phyloP scores from a whole-genome alignment of 805 yeast species.

The Yarrowia osloensis region DNA sequence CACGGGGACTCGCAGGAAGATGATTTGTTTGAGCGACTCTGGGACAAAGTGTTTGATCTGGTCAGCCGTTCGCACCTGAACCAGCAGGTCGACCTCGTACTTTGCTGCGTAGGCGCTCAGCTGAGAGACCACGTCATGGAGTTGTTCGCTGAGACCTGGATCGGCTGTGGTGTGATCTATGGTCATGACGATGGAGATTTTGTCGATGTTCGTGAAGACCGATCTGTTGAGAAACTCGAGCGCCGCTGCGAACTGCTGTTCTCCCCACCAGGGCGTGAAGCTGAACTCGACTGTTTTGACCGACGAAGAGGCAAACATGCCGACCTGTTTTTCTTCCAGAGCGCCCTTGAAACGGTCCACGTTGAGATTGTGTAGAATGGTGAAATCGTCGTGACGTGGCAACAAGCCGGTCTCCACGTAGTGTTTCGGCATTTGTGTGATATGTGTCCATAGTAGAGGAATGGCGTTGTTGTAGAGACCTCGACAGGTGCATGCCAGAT shows the following conservation, averaged over 20 bases:
- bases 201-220: background rate
- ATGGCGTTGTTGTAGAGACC: constrained; percentile 5
- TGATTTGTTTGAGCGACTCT: background rate
- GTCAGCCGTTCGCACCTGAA: background rate
- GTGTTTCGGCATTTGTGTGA: constrained; percentile 17
- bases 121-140: background rate
- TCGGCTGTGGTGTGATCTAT: constrained; percentile 6
- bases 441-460: constrained; percentile 11
- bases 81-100: background rate
- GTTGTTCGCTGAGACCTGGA: background rate
- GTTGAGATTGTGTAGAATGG: background rate
- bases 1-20: background rate
- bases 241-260: background rate
- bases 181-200: constrained; percentile 7
- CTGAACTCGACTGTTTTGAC: constrained; percentile 11
- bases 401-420: background rate
- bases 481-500: background rate
- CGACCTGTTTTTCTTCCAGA: background rate
- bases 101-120: background rate
- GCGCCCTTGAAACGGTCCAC: background rate
- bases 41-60: constrained; percentile 2
- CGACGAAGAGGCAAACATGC: background rate
- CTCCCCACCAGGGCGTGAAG: constrained; percentile 25
- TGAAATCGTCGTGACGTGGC: constrained; percentile 3
- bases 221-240: background rate